Conservation (phyloP, 768 basidiomycete genomes). For the Austroboletus eburneus region DNA sequence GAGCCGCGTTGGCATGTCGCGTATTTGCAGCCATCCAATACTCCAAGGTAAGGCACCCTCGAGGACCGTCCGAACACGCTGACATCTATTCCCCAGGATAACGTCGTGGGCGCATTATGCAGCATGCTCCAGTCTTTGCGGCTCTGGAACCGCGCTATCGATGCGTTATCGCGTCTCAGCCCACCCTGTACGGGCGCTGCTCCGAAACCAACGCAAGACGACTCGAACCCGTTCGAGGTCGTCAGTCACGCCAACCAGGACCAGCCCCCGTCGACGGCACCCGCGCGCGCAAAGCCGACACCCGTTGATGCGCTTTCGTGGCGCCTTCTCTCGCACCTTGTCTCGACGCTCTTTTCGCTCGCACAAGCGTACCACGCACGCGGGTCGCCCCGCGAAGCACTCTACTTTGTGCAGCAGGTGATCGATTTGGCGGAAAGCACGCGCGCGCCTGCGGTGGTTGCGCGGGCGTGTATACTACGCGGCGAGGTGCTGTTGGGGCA, state of each 20-base stretch:
- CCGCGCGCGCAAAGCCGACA: slow-evolving; percentile 11
- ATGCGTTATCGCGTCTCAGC: slow-evolving; percentile 58
- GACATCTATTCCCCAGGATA: slow-evolving; percentile 43
- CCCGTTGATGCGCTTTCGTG: slow-evolving; percentile 63
- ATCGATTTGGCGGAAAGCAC: slow-evolving; percentile 66
- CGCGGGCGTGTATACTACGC: slow-evolving; percentile 61
- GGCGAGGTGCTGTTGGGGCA: slow-evolving; percentile 70
- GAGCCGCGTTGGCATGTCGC: slow-evolving; percentile 67
- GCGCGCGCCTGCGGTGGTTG: slow-evolving; percentile 58
- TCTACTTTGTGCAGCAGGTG: slow-evolving; percentile 79
- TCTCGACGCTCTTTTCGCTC: slow-evolving; percentile 62
- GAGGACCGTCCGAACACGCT: slow-evolving; percentile 2
- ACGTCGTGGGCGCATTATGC: slow-evolving; percentile 52
- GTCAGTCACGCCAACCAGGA: slow-evolving; percentile 29
- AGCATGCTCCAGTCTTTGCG: slow-evolving; percentile 67
- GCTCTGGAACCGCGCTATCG: slow-evolving; percentile 76
- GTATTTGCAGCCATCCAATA: slow-evolving; percentile 68
- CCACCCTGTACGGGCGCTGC: slow-evolving; percentile 31
- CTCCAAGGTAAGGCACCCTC: slow-evolving; percentile 56
- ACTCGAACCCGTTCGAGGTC: slow-evolving; percentile 57
- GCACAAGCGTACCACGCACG: slow-evolving; percentile 60
- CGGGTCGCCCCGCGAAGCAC: slow-evolving; percentile 81
- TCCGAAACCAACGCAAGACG: slow-evolving; percentile 28
- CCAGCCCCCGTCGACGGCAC: slow-evolving; percentile 16
- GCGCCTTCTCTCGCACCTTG: slow-evolving; percentile 69